Conservation (phyloP, 352 stramenopile genomes). For the Phytophthora ohioensis region DNA sequence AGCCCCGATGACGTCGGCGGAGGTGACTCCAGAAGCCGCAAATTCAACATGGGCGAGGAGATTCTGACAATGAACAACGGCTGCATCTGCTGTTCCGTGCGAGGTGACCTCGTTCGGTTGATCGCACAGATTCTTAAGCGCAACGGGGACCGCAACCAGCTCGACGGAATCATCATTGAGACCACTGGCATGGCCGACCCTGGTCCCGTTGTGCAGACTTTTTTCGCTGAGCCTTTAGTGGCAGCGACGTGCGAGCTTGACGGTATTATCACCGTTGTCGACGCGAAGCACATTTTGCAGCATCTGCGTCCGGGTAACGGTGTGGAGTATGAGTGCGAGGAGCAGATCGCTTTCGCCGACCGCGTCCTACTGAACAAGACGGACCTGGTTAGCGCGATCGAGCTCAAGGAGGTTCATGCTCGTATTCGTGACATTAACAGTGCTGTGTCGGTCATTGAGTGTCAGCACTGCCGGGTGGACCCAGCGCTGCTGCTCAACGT, state of each 20-base stretch:
- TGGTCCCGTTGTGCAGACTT: constrained; percentile 91
- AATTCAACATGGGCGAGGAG: constrained; percentile 63
- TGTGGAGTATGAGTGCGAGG: constrained; percentile 87
- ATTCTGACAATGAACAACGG: constrained; percentile 95
- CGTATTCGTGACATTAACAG: constrained; percentile 63
- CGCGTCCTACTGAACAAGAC: constrained; percentile 97
- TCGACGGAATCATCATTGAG: constrained; percentile 91
- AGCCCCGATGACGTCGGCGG: constrained; percentile 26
- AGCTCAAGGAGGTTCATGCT: constrained; percentile 55
- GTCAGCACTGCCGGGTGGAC: constrained; percentile 58
- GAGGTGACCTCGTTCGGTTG: constrained; percentile 77
- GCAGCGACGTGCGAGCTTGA: constrained; percentile 86
- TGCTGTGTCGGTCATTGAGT: constrained; percentile 57
- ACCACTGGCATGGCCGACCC: constrained; percentile 92
- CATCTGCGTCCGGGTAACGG: constrained; percentile 66
- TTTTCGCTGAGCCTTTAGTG: constrained; percentile 93
- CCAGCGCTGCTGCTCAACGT: constrained; percentile 51
- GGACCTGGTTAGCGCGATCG: constrained; percentile 90
- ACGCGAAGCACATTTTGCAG: constrained; percentile 93
- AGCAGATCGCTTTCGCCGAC: constrained; percentile 97
- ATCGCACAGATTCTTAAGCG: constrained; percentile 70
- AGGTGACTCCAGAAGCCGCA: constrained; percentile 44
- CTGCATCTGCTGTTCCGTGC: constrained; percentile 97
- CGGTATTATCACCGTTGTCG: constrained; percentile 95
- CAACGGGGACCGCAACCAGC: constrained; percentile 40